Percentiles rank a stretch among this genome's conserved stretches.
These are phyloP conservation scores for Ophiostoma australiae DNA, from an alignment of 2,329 filamentous ascomycete species.

Conservation along the genomic window DNA sequence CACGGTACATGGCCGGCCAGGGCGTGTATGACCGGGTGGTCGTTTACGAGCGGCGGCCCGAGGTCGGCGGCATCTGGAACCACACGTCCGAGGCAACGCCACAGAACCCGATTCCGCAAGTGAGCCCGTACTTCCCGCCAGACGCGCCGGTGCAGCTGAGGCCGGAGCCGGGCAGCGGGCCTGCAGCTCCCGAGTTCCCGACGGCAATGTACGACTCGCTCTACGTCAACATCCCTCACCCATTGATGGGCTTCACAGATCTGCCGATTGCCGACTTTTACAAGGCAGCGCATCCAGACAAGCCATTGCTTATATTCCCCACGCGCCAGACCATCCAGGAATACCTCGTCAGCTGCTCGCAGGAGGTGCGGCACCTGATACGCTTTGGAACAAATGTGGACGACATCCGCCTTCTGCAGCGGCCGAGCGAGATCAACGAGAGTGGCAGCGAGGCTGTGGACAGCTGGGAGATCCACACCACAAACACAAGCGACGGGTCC, in stretches of 20 bases:
- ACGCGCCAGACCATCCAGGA: conserved; percentile 62
- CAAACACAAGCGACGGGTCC: conserved; percentile 32
- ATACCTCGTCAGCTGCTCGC: conserved; percentile 69
- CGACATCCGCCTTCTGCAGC: conserved; percentile 46
- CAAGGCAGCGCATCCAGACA: conserved; percentile 38
- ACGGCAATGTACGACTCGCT: conserved; percentile 77
- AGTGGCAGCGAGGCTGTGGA: conserved; percentile 31
- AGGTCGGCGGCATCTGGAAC: conserved; percentile 81
- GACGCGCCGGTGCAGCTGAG: conserved; percentile 57
- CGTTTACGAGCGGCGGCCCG: conserved; percentile 74
- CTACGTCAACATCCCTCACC: conserved; percentile 80
- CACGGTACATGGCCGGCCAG: conserved; percentile 74
- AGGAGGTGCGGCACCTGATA: conserved; percentile 62
- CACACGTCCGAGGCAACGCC: conserved; percentile 54
- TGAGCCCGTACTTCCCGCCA: conserved; percentile 55
- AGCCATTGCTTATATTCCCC: conserved; percentile 61
- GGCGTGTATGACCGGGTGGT: conserved; percentile 61
- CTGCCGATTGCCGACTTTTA: conserved; percentile 50
- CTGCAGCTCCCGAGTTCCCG: conserved; percentile 57
- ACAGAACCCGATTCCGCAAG: conserved; percentile 59
- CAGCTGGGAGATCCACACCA: conserved; percentile 58
- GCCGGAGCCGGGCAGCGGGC: conserved; percentile 23
- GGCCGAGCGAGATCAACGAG: conserved; percentile 22
- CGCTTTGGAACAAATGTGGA: conserved; percentile 65
- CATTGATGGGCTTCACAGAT: conserved; percentile 76